Conservation (phyloP, 2,329 filamentous ascomycete genomes). For the Apiospora sp. region DNA sequence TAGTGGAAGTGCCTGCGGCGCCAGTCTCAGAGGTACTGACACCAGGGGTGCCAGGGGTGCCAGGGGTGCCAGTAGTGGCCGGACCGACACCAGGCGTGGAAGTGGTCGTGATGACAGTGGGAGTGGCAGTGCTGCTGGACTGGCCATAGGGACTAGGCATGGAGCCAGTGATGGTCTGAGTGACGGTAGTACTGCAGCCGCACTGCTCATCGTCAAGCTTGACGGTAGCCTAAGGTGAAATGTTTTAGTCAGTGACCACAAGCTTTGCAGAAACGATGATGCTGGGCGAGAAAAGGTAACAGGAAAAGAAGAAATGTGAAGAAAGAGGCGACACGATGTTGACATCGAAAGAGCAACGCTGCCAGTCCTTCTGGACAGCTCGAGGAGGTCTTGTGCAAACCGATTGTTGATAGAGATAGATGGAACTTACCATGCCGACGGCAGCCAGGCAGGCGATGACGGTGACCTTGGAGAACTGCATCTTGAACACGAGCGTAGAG, state of each 20-base stretch:
- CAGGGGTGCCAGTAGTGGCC: background rate
- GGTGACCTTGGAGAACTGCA: slow-evolving; percentile 40
- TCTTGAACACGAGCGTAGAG: slow-evolving; percentile 32
- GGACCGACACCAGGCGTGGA: background rate
- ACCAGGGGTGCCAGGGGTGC: background rate
- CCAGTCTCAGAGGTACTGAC: slow-evolving; percentile 13
- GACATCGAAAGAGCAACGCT: background rate
- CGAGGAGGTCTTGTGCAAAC: background rate
- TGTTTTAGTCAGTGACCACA: background rate
- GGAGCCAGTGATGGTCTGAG: slow-evolving; percentile 32
- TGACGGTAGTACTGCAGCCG: slow-evolving; percentile 36
- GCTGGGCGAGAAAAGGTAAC: background rate
- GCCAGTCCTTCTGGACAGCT: background rate
- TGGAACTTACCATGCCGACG: slow-evolving; percentile 38
- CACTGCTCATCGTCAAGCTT: slow-evolving; percentile 30
- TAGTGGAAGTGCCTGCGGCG: background rate
- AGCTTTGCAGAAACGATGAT: background rate
- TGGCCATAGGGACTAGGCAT: slow-evolving; percentile 19
- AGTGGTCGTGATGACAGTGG: background rate
- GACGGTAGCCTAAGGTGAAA: slow-evolving; percentile 7
- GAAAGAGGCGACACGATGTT: background rate
- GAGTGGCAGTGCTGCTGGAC: background rate
- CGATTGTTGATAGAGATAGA: background rate
- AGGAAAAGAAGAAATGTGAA: background rate
- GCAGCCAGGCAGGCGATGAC: slow-evolving; percentile 35